phyloP scores from a whole-genome alignment of 805 yeast genomes.

The Saccharomycopsis amapae region DNA sequence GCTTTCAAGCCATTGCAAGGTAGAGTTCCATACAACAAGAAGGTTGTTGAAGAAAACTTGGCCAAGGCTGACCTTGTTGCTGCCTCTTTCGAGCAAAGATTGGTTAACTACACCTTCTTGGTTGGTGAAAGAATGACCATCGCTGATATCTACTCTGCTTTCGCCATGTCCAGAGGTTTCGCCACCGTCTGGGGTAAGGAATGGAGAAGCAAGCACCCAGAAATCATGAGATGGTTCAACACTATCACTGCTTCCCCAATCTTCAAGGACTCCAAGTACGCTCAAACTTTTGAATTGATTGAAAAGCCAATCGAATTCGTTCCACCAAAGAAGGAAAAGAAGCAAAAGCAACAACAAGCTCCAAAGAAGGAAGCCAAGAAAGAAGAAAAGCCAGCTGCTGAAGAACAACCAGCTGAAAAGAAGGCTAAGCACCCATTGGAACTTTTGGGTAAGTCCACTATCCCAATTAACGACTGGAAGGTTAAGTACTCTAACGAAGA shows the following conservation, averaged over 20 bases:
- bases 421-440: conserved; percentile 91
- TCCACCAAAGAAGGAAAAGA: conserved; percentile 47
- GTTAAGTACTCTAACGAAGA: conserved; percentile 95
- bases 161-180: conserved; percentile 41
- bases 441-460: conserved; percentile 63
- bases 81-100: conserved; percentile 11
- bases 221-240: conserved; percentile 18
- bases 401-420: conserved; percentile 45
- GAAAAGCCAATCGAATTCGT: conserved; percentile 54
- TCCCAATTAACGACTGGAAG: conserved; percentile 88
- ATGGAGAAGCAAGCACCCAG: conserved; percentile 14
- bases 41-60: conserved; percentile 6
- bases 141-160: conserved; percentile 15
- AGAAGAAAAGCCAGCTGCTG: conserved; percentile 52
- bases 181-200: conserved; percentile 36
- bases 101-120: conserved; percentile 12
- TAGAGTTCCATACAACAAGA: conserved; percentile 13
- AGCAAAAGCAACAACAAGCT: conserved; percentile 37
- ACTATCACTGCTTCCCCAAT: conserved; percentile 34
- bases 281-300: conserved; percentile 47
- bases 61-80: conserved; percentile 6
- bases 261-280: conserved; percentile 22
- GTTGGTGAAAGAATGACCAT: conserved; percentile 17
- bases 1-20: conserved; percentile 43
- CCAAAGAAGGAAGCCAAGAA: conserved; percentile 23